phyloP scores from a whole-genome alignment of 1,139 yeast genomes.

The Yamadazyma friedrichii region DNA sequence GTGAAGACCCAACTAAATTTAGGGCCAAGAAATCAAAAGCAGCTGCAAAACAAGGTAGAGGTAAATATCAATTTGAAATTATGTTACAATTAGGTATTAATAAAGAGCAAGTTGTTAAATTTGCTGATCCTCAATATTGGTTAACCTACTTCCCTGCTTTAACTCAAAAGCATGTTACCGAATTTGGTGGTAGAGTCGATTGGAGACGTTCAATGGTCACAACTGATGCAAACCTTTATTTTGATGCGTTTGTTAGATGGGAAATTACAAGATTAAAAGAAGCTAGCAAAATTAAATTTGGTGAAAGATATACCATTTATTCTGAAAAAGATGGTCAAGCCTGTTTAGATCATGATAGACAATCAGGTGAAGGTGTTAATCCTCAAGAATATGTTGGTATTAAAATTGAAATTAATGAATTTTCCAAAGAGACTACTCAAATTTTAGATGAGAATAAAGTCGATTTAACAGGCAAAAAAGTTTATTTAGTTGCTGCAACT shows the following conservation, averaged over 20 bases:
- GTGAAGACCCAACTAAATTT: conserved; percentile 85
- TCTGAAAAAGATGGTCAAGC: conserved; percentile 99
- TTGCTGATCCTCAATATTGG: conserved; percentile 92
- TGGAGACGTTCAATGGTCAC: conserved; percentile 98
- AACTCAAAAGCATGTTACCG: conserved; percentile 75
- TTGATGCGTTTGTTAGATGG: conserved; percentile 95
- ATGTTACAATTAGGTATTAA: conserved; percentile 92
- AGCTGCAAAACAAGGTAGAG: conserved; percentile 88
- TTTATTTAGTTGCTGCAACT: conserved; percentile 92
- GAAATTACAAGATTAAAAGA: conserved; percentile 88
- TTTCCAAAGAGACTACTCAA: conserved; percentile 55
- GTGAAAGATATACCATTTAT: conserved; percentile 96
- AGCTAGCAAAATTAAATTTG: conserved; percentile 89
- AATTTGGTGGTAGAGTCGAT: conserved; percentile 91
- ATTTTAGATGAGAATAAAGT: conserved; percentile 48
- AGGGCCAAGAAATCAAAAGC: conserved; percentile 91
- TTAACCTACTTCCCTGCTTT: conserved; percentile 87
- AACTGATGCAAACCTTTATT: conserved; percentile 92
- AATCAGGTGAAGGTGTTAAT: conserved; percentile 93
- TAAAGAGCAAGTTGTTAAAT: conserved; percentile 75
- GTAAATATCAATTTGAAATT: conserved; percentile 92
- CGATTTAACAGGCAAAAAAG: conserved; percentile 52
- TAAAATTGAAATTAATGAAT: conserved; percentile 72
- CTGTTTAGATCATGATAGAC: conserved; percentile 99
- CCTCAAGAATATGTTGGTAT: conserved; percentile 97